Evolutionary conservation across 345 rosid species (phyloP), one percentile per base, ranked within the genome.

Genomic region (Acer campestre): DNA sequence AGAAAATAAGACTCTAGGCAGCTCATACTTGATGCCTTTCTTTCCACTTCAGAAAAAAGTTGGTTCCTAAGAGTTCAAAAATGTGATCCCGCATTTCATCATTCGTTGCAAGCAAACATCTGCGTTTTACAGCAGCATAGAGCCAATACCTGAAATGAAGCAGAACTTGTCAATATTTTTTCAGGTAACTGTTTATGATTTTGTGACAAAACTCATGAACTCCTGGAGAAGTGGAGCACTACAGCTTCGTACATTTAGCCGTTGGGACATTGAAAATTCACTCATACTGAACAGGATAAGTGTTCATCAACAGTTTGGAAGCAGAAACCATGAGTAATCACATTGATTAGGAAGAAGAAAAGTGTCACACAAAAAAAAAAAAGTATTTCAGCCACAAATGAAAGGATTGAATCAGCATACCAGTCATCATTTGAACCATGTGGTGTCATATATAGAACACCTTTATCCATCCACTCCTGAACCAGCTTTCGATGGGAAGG

Each of bases 21-120:
- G 40, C 61, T 49, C 76, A 65, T 79, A 92, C 97, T 80, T 90
- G 98, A 83, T 95, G 95, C 53, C 97, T 88, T 88, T 89, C 97
- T 87, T 95, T 93, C 98, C 97, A 95, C 70, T 85, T 90, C 73
- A 88, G 85, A 78, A 95, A 92, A 78, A 92, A 89, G 80, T 78
- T 84, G 70, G 74, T 87, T 22, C 98, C 95, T 11, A 93, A 35
- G 56, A 95, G 92, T 80, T 91, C 98, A 77, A 95, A 95, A 68
- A 90, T 91, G 88, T 95, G 98, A 87, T 93, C 98, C 75, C 95
- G 90, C 98, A 95, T 93, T 80, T 95, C 94, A 82, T 95, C 98
- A 81, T 95, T 93, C 5, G 97, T 93, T 78, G 93, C 90, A 56
- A 93, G 91, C 79, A 90, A 83, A 81, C 98, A 95, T 80, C 89